A percentile compares a stretch with the other conserved stretches of the same genome.
phyloP scores from a whole-genome alignment of 495 filamentous ascomycete genomes.

The Tirmania nivea region DNA sequence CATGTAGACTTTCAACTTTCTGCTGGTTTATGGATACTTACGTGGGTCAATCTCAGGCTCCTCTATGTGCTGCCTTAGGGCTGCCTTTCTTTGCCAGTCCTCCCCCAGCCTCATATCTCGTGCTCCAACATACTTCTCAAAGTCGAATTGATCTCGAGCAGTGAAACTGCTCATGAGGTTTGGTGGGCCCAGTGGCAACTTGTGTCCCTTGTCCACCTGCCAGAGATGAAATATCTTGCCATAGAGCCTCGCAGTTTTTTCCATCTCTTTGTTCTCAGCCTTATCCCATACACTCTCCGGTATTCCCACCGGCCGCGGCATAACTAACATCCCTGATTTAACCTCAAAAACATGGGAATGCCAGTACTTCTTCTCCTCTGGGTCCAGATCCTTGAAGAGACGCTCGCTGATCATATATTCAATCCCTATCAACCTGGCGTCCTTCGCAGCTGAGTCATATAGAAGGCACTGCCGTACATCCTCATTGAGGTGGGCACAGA shows the following conservation, averaged over 20 bases:
- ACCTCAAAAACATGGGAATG: constrained; percentile 73
- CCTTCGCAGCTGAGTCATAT: constrained; percentile 44
- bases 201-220: constrained; percentile 65
- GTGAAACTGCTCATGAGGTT: constrained; percentile 61
- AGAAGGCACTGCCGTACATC: constrained; percentile 67
- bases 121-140: constrained; percentile 37
- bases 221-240: constrained; percentile 86
- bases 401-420: constrained; percentile 77
- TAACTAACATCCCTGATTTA: constrained; percentile 64
- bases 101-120: constrained; percentile 45
- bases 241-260: constrained; percentile 45
- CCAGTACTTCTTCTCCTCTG: constrained; percentile 51
- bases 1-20: neutral
- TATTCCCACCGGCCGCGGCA: constrained; percentile 44
- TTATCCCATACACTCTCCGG: constrained; percentile 42
- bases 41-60: constrained; percentile 37
- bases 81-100: constrained; percentile 38
- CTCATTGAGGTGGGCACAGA: constrained; percentile 60
- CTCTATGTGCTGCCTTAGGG: constrained; percentile 38
- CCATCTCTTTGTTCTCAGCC: constrained; percentile 64
- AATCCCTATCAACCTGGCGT: constrained; percentile 57
- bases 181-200: constrained; percentile 50
- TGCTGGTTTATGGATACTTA: constrained; percentile 17
- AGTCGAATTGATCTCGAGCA: constrained; percentile 33
- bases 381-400: constrained; percentile 42